Evolutionary conservation across 2,329 filamentous ascomycete species (phyloP).

Genomic region (Niveomyces coronatus): DNA sequence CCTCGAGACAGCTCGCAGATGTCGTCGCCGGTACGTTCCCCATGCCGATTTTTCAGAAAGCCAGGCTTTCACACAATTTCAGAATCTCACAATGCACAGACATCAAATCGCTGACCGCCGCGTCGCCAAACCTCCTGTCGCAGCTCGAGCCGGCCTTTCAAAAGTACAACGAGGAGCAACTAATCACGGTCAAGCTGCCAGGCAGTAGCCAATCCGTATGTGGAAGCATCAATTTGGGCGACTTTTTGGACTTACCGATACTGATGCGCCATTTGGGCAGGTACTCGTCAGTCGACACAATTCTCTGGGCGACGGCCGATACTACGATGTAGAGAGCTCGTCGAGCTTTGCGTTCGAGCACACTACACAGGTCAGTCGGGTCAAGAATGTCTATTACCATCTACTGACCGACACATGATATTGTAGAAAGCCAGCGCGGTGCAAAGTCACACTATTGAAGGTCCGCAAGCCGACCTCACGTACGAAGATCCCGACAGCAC

Average conservation of each 20-base stretch:
- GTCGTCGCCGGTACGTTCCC: constrained; percentile 64
- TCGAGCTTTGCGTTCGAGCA: constrained; percentile 89
- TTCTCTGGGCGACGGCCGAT: constrained; percentile 66
- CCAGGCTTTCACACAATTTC: background rate
- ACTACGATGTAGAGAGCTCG: constrained; percentile 82
- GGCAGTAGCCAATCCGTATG: constrained; percentile 57
- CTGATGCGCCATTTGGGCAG: constrained; percentile 26
- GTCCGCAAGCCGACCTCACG: constrained; percentile 68
- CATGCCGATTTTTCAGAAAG: no score
- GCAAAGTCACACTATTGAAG: constrained; percentile 71
- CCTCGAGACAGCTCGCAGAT: constrained; percentile 62
- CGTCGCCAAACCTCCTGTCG: constrained; percentile 55
- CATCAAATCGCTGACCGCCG: constrained; percentile 74
- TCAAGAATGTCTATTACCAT: no score
- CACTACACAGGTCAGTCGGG: constrained; percentile 51
- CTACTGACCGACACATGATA: constrained; percentile 12
- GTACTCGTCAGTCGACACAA: constrained; percentile 85
- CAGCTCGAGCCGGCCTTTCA: constrained; percentile 76
- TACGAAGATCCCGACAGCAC: constrained; percentile 33
- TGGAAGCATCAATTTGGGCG: background rate
- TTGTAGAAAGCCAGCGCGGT: constrained; percentile 67
- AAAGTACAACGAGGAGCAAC: constrained; percentile 94
- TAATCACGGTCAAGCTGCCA: constrained; percentile 79
- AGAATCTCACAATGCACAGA: constrained; percentile 41
- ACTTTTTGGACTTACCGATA: background rate